phyloP scores from a whole-genome alignment of 768 basidiomycete genomes.

The Multifurca ochricompacta region DNA sequence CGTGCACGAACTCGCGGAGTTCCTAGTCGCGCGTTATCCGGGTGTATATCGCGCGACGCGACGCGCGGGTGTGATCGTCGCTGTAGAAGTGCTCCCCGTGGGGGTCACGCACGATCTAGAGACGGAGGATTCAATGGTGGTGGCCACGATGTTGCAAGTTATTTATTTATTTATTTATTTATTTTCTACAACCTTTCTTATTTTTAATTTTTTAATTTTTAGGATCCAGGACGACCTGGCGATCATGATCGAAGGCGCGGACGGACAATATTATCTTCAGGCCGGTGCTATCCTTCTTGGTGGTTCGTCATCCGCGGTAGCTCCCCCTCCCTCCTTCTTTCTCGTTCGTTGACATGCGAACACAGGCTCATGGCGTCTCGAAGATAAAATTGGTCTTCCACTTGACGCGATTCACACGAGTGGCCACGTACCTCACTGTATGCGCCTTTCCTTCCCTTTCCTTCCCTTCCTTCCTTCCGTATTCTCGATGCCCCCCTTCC shows the following conservation, averaged over 20 bases:
- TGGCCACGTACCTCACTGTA: constrained; percentile 69
- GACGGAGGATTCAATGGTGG: constrained; percentile 47
- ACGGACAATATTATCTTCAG: constrained; percentile 69
- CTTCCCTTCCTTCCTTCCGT: not conserved
- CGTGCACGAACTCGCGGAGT: constrained; percentile 61
- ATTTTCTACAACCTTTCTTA: too few species aligned
- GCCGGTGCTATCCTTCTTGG: constrained; percentile 61
- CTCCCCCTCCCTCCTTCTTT: not conserved
- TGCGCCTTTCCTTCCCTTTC: constrained; percentile 26
- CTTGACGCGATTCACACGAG: constrained; percentile 64
- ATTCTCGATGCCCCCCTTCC: too few species aligned
- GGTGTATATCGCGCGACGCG: constrained; percentile 40
- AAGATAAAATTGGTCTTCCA: constrained; percentile 66
- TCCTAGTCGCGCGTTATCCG: constrained; percentile 56
- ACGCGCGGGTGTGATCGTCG: constrained; percentile 41
- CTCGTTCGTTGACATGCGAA: not conserved
- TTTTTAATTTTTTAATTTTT: not conserved
- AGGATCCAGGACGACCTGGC: constrained; percentile 23
- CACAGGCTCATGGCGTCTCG: constrained; percentile 66
- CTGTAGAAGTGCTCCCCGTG: constrained; percentile 44
- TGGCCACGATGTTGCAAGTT: constrained; percentile 57
- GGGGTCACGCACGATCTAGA: constrained; percentile 45
- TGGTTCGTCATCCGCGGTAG: constrained; percentile 44
- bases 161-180: too few species aligned
- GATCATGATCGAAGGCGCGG: constrained; percentile 38